Evolutionary conservation across 441 rosid species (phyloP), one percentile per base, ranked within the genome.

Genomic region (Gossypium aridum): DNA sequence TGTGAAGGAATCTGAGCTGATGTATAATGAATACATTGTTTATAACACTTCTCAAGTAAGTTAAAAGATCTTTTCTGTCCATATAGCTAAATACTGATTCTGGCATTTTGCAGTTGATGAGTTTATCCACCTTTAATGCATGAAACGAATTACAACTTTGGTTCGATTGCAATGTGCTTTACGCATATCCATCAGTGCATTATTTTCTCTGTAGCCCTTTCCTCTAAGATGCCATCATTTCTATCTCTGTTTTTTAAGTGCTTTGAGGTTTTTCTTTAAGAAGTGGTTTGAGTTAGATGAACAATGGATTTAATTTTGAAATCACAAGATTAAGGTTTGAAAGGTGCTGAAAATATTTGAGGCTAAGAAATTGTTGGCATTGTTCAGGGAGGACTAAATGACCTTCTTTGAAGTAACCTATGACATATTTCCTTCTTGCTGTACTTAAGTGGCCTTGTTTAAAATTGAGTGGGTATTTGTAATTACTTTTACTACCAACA

Each of bases 11-110:
- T 90, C 98, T 6, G 97, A 90, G 87, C 89, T 96, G 75, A 91
- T 91, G 97, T 91, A 93, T 73, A 96, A 92, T 72, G 99, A 96
- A 83, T 96, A 92, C 81, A 90, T 93, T 62, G 99, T 96, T 76
- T 93, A 93, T 80, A 71, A 90, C 71, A 86, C 90, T 23, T 87
- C 96, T 81, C 98, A 92, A 76, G 98, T 96, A 86, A 88, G 90
- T 84, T 64, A 13, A 19, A 12, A 13, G 31, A 34, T 13, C 37
- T 19, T 71, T 34, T 10, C 20, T 0, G 10, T 26, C 28, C 13
- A 2, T 34, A 12, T 34, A 12, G 74, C 31, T 56, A 31, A 71
- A 4, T 71, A 17, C 20, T 47, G 14, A 17, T 5, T n/a, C n/a
- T 34, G 53, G 22, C 59, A 49, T 37, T 49, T 49, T 68, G 56